Conservation (phyloP, 257 asterid species). For the Penstemon davidsonii region DNA sequence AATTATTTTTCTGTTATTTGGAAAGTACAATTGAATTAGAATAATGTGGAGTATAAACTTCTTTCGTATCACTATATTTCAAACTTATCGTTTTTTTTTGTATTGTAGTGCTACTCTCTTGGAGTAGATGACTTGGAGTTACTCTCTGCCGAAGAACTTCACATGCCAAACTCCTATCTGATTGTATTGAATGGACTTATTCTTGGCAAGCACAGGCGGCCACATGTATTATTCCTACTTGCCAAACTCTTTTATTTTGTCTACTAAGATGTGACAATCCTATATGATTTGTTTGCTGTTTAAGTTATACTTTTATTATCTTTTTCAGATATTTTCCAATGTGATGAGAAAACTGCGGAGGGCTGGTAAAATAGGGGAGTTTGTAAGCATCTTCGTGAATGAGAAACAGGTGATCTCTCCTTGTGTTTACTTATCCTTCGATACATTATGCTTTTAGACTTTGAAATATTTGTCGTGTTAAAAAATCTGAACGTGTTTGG, state of each 20-base stretch:
- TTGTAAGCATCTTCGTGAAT: constrained; percentile 86
- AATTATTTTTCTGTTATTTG: constrained; percentile 5
- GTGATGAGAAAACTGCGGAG: constrained; percentile 84
- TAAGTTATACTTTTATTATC: constrained; percentile 23
- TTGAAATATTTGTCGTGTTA: background rate
- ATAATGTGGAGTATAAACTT: constrained; percentile 15
- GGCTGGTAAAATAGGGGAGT: constrained; percentile 88
- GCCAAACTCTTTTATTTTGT: background rate
- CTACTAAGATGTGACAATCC: background rate
- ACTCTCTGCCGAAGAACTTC: constrained; percentile 93
- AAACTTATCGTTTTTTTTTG: constrained; percentile 26
- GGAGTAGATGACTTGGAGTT: constrained; percentile 84
- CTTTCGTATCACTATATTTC: constrained; percentile 10
- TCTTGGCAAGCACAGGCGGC: constrained; percentile 89
- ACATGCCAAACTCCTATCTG: constrained; percentile 74
- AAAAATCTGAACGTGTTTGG: background rate
- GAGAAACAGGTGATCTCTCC: constrained; percentile 71
- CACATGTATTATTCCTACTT: constrained; percentile 50
- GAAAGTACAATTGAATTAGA: constrained; percentile 20
- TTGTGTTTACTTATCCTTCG: constrained; percentile 1
- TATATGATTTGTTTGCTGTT: background rate
- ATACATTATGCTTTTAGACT: background rate
- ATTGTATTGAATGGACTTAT: constrained; percentile 82
- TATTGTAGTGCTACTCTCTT: constrained; percentile 66
- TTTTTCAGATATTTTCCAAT: constrained; percentile 61